Percentiles rank a stretch among this genome's conserved stretches.
These are phyloP conservation scores for Solanum microdontum DNA, from an alignment of 257 asterid genomes.

Conservation along the genomic window DNA sequence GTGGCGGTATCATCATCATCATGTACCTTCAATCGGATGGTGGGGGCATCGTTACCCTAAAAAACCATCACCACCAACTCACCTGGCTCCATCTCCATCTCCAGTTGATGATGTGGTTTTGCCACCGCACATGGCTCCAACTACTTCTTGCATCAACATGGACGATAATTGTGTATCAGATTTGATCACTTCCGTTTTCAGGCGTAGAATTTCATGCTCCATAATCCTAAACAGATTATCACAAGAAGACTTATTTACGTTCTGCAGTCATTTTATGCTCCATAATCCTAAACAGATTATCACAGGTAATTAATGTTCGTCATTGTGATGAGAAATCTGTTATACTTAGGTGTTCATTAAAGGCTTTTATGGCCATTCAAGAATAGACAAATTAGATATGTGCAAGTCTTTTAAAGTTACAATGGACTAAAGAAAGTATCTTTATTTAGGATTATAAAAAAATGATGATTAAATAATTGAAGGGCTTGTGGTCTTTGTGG, in stretches of 20 bases:
- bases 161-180: constrained; percentile 1
- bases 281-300: not conserved
- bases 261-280: not conserved
- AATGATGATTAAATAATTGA: not conserved
- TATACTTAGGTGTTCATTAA: too few species aligned
- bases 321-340: not conserved
- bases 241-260: not conserved
- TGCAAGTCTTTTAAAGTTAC: not conserved
- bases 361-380: too few species aligned
- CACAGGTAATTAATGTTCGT: not conserved
- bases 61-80: not conserved
- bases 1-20: not conserved
- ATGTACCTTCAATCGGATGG: not conserved
- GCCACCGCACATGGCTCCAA: not conserved
- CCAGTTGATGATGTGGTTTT: not conserved
- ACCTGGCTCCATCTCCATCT: not conserved
- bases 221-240: not conserved
- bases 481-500: not conserved
- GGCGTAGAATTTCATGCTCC: not conserved
- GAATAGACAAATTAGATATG: not conserved
- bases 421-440: not conserved
- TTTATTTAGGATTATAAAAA: not conserved
- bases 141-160: not conserved
- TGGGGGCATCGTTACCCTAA: not conserved
- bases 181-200: not conserved